phyloP scores from a whole-genome alignment of 1,284 basidiomycete species.

The Exsudoporus floridanus region DNA sequence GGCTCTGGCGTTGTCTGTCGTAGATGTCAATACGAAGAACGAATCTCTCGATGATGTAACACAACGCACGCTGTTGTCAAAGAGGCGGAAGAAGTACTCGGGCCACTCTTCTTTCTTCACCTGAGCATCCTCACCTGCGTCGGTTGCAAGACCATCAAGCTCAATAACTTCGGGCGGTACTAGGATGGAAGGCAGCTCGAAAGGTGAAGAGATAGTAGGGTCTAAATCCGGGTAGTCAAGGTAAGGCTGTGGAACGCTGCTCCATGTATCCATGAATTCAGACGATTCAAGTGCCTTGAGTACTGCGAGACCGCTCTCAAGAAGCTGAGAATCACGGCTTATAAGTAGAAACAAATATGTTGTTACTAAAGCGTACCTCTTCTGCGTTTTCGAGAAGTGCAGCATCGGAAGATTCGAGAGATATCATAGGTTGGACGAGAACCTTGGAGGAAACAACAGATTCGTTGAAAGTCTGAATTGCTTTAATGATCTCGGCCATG shows the following conservation, averaged over 20 bases:
- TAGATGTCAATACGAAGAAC: conserved; percentile 3
- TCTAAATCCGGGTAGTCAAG: conserved; percentile 48
- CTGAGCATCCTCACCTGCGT: conserved; percentile 61
- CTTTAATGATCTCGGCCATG: conserved; percentile 61
- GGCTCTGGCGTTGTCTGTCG: conserved; percentile 74
- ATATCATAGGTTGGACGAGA: conserved; percentile 59
- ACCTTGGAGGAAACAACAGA: conserved; percentile 55
- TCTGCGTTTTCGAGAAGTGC: conserved; percentile 49
- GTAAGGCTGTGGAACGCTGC: conserved; percentile 70
- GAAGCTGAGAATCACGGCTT: conserved; percentile 43
- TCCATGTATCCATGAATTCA: conserved; percentile 55
- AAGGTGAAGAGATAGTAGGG: conserved; percentile 47
- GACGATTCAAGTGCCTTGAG: conserved; percentile 54
- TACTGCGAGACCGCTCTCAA: conserved; percentile 60
- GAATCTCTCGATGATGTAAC: background rate
- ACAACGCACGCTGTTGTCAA: conserved; percentile 70
- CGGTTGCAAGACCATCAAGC: conserved; percentile 64
- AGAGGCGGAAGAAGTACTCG: conserved; percentile 69
- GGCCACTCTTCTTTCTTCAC: conserved; percentile 81
- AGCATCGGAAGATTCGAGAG: conserved; percentile 44
- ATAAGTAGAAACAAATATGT: background rate
- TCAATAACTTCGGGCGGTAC: conserved; percentile 88
- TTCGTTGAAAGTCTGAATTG: conserved; percentile 66
- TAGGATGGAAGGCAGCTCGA: conserved; percentile 73
- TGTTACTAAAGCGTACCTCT: conserved; percentile 46